phyloP scores from a whole-genome alignment of 306 rosid genomes.

The Cucurbita maxima region DNA sequence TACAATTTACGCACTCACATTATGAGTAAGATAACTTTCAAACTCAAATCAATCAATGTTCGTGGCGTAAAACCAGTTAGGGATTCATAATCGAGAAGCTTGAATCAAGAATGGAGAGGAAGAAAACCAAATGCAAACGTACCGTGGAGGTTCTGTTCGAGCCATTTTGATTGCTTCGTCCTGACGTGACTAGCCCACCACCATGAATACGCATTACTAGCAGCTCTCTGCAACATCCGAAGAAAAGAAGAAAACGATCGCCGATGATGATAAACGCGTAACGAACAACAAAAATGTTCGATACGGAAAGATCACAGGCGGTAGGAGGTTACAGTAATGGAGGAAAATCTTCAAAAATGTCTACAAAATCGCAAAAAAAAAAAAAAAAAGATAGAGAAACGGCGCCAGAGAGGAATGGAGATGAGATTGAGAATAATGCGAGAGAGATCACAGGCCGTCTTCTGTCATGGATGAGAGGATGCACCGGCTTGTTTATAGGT shows the following conservation, averaged over 20 bases:
- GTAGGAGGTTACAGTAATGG: neutral
- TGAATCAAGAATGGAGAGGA: neutral
- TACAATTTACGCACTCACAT: too few species aligned
- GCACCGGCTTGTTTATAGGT: slow-evolving; percentile 33
- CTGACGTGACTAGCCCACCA: slow-evolving; percentile 99
- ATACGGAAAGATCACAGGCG: neutral
- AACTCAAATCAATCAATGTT: neutral
- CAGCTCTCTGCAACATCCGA: slow-evolving; percentile 79
- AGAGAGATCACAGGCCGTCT: slow-evolving; percentile 2
- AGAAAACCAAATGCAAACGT: neutral
- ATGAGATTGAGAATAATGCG: slow-evolving; percentile 11
- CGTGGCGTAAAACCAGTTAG: neutral
- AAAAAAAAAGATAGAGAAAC: neutral
- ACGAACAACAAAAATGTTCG: neutral
- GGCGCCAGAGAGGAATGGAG: neutral
- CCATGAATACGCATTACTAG: slow-evolving; percentile 89
- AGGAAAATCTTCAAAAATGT: neutral
- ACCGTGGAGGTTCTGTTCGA: slow-evolving; percentile 87
- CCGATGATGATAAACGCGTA: neutral
- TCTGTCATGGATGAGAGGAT: slow-evolving; percentile 36
- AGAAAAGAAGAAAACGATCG: neutral
- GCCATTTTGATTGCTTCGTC: slow-evolving; percentile 98
- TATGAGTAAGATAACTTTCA: neutral
- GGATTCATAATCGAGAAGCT: neutral
- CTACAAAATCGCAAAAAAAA: too few species aligned